Percentiles rank a stretch among this genome's conserved stretches.
phyloP scores from a whole-genome alignment of 106 monocot species.

The Agapanthus africanus region DNA sequence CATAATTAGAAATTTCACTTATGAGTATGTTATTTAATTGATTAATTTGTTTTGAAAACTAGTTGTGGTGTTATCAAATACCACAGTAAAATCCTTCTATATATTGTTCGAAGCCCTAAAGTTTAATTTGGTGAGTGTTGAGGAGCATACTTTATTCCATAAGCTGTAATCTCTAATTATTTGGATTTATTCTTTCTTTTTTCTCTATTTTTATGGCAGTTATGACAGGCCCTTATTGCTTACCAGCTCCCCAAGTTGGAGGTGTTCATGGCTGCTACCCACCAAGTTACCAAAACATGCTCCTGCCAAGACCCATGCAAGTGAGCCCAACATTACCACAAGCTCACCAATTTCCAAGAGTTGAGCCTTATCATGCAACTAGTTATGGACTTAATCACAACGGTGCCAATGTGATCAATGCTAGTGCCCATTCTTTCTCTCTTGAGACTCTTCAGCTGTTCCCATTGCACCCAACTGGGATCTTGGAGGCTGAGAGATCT shows the following conservation, averaged over 20 bases:
- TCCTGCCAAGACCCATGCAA: constrained; percentile 13
- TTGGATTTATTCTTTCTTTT: background rate
- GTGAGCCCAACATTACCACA: background rate
- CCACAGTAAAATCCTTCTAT: too few species aligned
- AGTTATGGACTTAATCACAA: too few species aligned
- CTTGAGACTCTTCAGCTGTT: constrained; percentile 66
- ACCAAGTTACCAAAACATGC: constrained; percentile 18
- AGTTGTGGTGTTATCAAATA: too few species aligned
- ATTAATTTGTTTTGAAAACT: too few species aligned
- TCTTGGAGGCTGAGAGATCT: constrained; percentile 18
- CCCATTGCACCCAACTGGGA: constrained; percentile 63
- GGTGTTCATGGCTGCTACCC: constrained; percentile 27
- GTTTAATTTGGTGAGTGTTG: too few species aligned
- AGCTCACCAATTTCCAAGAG: too few species aligned
- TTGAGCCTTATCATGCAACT: too few species aligned
- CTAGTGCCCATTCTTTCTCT: background rate
- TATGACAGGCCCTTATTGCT: constrained; percentile 34
- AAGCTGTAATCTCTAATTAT: too few species aligned
- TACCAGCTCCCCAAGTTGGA: constrained; percentile 14
- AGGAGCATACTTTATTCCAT: too few species aligned
- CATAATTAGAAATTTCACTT: too few species aligned
- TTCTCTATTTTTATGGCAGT: constrained; percentile 18
- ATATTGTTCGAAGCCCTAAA: too few species aligned
- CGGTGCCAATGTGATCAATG: background rate
- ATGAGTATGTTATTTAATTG: too few species aligned